These are phyloP conservation scores for Batrachochytrium dendrobatidis DNA, from an alignment of 371 early-diverging fungal species.

Conservation along the genomic window DNA sequence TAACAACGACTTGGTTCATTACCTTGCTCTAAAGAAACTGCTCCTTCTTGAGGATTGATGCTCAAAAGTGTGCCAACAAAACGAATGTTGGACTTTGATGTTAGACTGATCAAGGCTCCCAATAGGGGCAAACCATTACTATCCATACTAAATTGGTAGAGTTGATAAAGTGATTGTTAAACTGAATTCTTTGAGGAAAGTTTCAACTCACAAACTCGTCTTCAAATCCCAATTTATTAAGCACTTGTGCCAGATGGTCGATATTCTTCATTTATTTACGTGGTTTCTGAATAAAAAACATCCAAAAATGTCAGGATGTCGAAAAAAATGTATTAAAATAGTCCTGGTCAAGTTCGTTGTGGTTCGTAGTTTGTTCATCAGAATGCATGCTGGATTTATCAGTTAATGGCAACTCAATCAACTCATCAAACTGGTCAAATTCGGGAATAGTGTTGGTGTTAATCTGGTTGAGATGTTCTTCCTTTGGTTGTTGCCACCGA, in stretches of 20 bases:
- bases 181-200: constrained; percentile 1
- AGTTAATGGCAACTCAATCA: not conserved
- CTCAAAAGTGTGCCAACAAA: constrained; percentile 84
- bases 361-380: not conserved
- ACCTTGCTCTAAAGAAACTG: constrained; percentile 87
- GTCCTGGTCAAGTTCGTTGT: not conserved
- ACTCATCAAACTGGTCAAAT: not conserved
- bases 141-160: too few relatives aligned
- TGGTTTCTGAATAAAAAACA: not conserved
- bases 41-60: constrained; percentile 80
- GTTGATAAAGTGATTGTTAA: not conserved
- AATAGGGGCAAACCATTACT: too few relatives aligned
- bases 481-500: not conserved
- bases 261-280: not conserved
- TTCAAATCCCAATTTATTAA: not conserved
- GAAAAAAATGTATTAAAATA: constrained; percentile 2
- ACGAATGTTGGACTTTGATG: constrained; percentile 84
- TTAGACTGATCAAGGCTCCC: constrained; percentile 75
- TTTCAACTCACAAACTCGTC: too few relatives aligned
- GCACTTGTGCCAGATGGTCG: not conserved
- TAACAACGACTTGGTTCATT: too few relatives aligned
- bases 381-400: not conserved
- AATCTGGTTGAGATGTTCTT: too few relatives aligned
- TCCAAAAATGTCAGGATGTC: not conserved
- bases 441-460: not conserved